These are phyloP conservation scores for Rhizoclosmatium globosum DNA, from an alignment of 192 early-diverging fungal species.

Conservation along the genomic window DNA sequence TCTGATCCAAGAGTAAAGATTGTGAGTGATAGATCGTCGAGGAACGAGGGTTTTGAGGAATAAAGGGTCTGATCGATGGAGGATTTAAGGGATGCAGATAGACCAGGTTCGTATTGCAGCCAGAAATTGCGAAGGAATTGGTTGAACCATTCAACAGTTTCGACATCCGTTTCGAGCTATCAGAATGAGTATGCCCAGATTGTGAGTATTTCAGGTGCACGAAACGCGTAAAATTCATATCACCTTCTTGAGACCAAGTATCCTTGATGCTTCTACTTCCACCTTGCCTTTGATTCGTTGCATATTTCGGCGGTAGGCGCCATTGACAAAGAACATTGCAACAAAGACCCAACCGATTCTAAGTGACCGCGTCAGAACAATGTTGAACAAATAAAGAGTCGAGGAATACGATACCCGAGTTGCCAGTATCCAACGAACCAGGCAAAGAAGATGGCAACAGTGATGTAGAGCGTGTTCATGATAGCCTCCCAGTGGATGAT, in stretches of 20 bases:
- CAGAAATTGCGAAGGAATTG: constrained; percentile 85
- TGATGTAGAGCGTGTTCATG: constrained; percentile 28
- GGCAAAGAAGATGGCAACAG: constrained; percentile 21
- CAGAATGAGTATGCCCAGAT: neutral
- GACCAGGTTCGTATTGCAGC: constrained; percentile 89
- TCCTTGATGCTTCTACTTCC: constrained; percentile 19
- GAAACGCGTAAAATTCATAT: too few relatives aligned
- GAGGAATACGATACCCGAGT: neutral
- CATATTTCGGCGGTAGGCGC: constrained; percentile 34
- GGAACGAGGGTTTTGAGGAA: constrained; percentile 76
- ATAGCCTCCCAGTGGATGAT: constrained; percentile 31
- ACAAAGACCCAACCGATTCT: constrained; percentile 36
- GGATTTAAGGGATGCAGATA: constrained; percentile 77
- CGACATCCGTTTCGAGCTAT: constrained; percentile 45
- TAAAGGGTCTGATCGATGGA: constrained; percentile 78
- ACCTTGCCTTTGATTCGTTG: constrained; percentile 29
- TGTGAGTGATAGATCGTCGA: constrained; percentile 61
- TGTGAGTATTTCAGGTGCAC: neutral
- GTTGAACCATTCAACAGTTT: constrained; percentile 92
- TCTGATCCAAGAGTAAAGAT: constrained; percentile 58
- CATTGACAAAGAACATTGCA: constrained; percentile 34
- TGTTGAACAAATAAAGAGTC: constrained; percentile 7
- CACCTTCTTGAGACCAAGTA: constrained; percentile 25
- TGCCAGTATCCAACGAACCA: constrained; percentile 43
- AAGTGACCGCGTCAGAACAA: too few relatives aligned